Conservation (phyloP, 1,284 basidiomycete species). For the Ceratobasidium sp. region DNA sequence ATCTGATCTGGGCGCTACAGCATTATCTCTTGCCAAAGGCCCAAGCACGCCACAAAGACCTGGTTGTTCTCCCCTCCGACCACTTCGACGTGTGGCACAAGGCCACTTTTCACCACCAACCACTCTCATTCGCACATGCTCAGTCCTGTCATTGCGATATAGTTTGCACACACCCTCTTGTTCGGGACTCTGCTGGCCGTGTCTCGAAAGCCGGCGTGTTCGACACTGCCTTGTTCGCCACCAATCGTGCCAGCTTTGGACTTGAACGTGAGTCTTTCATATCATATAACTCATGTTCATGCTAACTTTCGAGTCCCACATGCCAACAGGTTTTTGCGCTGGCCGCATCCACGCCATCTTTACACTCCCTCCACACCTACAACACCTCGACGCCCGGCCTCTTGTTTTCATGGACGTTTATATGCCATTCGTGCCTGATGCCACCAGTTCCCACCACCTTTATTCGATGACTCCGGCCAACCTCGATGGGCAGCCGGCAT, state of each 20-base stretch:
- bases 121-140: constrained; percentile 3
- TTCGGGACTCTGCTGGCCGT: constrained; percentile 10
- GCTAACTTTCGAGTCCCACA: too few relatives aligned
- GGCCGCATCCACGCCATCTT: constrained; percentile 25
- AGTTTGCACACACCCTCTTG: not conserved
- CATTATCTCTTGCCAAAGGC: too few relatives aligned
- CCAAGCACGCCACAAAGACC: too few relatives aligned
- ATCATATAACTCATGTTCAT: not conserved
- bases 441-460: too few relatives aligned
- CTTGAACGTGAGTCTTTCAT: not conserved
- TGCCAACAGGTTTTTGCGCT: constrained; percentile 9
- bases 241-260: not conserved
- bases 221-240: constrained; percentile 16
- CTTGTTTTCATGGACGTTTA: constrained; percentile 20
- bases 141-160: constrained; percentile 18
- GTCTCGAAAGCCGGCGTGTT: not conserved
- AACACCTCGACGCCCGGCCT: not conserved
- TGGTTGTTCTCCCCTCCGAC: constrained; percentile 20
- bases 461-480: too few relatives aligned
- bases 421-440: not conserved
- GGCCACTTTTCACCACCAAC: constrained; percentile 12
- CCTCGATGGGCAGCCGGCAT: too few relatives aligned
- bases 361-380: constrained; percentile 10
- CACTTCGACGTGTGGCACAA: constrained; percentile 30
- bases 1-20: not conserved